These are phyloP conservation scores for Arachnomyces sp. DNA, from an alignment of 2,329 filamentous ascomycete species.

Conservation along the genomic window DNA sequence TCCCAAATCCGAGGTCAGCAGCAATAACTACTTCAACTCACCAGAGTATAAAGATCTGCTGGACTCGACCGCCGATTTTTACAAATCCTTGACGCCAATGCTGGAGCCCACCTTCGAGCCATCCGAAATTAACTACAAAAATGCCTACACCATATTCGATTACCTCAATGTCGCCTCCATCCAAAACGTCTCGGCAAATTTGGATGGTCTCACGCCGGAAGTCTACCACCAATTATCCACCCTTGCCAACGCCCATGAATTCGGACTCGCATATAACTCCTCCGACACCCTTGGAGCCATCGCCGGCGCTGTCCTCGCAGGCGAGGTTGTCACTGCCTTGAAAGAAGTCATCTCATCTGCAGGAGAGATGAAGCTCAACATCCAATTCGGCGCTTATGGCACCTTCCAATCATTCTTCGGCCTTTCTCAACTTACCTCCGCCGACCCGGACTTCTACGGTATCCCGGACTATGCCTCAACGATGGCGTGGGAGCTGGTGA, in stretches of 20 bases:
- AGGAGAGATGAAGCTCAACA: conserved; percentile 35
- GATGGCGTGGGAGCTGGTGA: conserved; percentile 70
- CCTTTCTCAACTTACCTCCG: conserved; percentile 44
- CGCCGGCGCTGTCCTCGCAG: conserved; percentile 57
- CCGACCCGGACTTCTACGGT: conserved; percentile 59
- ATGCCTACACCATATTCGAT: conserved; percentile 61
- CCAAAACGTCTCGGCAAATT: conserved; percentile 52
- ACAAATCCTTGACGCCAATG: conserved; percentile 43
- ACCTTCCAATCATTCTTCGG: conserved; percentile 57
- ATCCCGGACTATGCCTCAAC: conserved; percentile 77
- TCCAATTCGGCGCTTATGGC: conserved; percentile 57
- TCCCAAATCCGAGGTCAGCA: conserved; percentile 48
- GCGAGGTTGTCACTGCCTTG: conserved; percentile 49
- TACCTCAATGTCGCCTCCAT: conserved; percentile 56
- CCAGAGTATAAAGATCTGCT: conserved; percentile 42
- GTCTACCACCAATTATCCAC: conserved; percentile 57
- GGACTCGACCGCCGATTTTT: conserved; percentile 47
- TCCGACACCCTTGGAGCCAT: conserved; percentile 41
- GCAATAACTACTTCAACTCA: conserved; percentile 51
- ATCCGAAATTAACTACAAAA: conserved; percentile 49
- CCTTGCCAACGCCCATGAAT: conserved; percentile 76
- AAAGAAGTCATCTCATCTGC: conserved; percentile 32
- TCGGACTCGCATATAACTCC: conserved; percentile 71
- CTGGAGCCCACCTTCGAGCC: conserved; percentile 46
- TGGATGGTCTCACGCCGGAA: conserved; percentile 54